phyloP scores from a whole-genome alignment of 768 basidiomycete genomes.

The Cytidiella melzeri region DNA sequence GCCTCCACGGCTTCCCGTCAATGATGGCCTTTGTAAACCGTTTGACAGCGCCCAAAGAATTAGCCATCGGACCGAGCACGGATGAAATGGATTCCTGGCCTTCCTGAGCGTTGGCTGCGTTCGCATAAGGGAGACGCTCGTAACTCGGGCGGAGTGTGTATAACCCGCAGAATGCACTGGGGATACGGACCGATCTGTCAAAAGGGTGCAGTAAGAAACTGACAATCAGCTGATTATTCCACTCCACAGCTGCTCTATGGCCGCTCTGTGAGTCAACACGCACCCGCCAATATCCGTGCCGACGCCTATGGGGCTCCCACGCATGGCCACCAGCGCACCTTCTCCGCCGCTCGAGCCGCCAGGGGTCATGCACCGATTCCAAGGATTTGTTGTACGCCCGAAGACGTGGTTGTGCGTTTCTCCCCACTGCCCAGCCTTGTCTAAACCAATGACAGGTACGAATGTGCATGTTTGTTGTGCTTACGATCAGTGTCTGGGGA shows the following conservation, averaged over 20 bases:
- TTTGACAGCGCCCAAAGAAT: slow-evolving; percentile 54
- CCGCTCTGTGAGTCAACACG: no score
- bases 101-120: slow-evolving; percentile 55
- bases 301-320: slow-evolving; percentile 49
- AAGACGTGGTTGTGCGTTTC: slow-evolving; percentile 79
- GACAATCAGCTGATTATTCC: no score
- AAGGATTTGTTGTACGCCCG: slow-evolving; percentile 73
- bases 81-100: slow-evolving; percentile 70
- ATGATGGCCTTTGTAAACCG: slow-evolving; percentile 61
- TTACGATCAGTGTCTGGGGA: slow-evolving; percentile 49
- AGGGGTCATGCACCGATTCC: slow-evolving; percentile 60
- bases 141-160: slow-evolving; percentile 71
- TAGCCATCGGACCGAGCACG: slow-evolving; percentile 68
- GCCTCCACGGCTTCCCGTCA: slow-evolving; percentile 46
- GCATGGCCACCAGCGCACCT: slow-evolving; percentile 63
- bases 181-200: slow-evolving; percentile 63
- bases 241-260: no score
- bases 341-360: slow-evolving; percentile 89
- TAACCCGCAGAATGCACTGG: slow-evolving; percentile 57
- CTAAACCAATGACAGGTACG: not conserved
- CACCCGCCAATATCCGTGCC: slow-evolving; percentile 83
- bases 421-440: slow-evolving; percentile 43
- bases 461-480: not conserved
- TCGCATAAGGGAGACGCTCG: slow-evolving; percentile 64
- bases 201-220: no score